Percentiles rank a stretch among this genome's conserved stretches.
Conservation (phyloP, 1,284 basidiomycete genomes). For the Ceratorhiza oryzae-sativae region DNA sequence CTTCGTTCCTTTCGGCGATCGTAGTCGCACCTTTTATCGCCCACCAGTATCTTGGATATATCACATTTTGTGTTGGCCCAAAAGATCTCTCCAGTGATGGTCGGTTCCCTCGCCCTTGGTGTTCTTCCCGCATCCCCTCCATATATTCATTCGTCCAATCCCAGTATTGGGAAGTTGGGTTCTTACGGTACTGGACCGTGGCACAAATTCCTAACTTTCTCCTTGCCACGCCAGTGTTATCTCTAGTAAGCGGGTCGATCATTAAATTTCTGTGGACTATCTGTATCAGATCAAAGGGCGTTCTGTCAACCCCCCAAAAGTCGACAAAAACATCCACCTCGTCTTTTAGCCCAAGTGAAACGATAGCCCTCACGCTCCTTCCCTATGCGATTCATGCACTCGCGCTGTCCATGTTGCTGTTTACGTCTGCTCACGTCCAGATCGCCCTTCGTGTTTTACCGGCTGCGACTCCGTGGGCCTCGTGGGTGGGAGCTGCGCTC, state of each 20-base stretch:
- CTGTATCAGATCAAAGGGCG: neutral
- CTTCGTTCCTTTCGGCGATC: constrained; percentile 56
- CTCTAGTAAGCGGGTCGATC: constrained; percentile 54
- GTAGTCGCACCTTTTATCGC: constrained; percentile 70
- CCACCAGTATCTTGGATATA: constrained; percentile 74
- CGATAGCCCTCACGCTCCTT: constrained; percentile 38
- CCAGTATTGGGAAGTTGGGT: constrained; percentile 88
- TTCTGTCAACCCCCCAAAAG: neutral
- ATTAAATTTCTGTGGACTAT: neutral
- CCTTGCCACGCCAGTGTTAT: constrained; percentile 72
- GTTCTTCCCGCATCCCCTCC: constrained; percentile 63
- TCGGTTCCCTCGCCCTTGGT: constrained; percentile 65
- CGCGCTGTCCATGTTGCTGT: constrained; percentile 65
- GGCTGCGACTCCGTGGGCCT: constrained; percentile 78
- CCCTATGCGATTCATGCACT: constrained; percentile 78
- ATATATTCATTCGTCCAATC: constrained; percentile 86
- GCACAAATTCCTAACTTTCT: constrained; percentile 89
- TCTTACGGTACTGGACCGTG: constrained; percentile 85
- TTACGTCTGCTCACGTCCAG: constrained; percentile 88
- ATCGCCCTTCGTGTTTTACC: constrained; percentile 81
- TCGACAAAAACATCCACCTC: too few species aligned
- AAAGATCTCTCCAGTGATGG: neutral
- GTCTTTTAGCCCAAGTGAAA: neutral
- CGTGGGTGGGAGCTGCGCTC: constrained; percentile 82
- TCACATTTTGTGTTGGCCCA: constrained; percentile 63